These are phyloP conservation scores for Quercus ilex DNA, from an alignment of 306 rosid genomes.

Conservation along the genomic window DNA sequence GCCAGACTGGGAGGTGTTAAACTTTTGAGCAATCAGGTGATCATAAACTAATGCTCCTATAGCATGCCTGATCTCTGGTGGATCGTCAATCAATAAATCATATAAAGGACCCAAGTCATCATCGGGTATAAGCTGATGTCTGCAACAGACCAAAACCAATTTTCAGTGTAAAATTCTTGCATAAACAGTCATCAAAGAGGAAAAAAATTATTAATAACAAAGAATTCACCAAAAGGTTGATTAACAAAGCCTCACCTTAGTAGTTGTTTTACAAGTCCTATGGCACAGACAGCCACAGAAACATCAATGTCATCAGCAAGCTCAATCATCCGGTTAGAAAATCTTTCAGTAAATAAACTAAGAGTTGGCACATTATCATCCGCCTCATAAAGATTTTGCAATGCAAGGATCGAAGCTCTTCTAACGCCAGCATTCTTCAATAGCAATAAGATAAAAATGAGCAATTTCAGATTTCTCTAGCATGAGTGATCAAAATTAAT, in stretches of 20 bases:
- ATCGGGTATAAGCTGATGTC: slow-evolving; percentile 94
- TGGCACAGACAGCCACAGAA: slow-evolving; percentile 90
- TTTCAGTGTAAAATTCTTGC: slow-evolving; percentile 19
- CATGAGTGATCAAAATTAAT: slow-evolving; percentile 11
- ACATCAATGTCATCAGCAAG: slow-evolving; percentile 94
- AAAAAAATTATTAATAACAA: neutral
- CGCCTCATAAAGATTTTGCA: slow-evolving; percentile 87
- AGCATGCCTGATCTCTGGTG: slow-evolving; percentile 95
- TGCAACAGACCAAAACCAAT: slow-evolving; percentile 38
- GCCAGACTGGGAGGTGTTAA: slow-evolving; percentile 67
- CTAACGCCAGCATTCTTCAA: slow-evolving; percentile 86
- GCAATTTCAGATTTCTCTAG: slow-evolving; percentile 11
- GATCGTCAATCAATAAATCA: slow-evolving; percentile 88
- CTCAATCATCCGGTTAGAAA: slow-evolving; percentile 92
- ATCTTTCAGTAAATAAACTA: slow-evolving; percentile 88
- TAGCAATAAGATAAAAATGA: slow-evolving; percentile 18
- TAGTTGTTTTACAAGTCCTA: slow-evolving; percentile 93
- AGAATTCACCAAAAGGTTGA: slow-evolving; percentile 4
- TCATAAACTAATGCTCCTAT: slow-evolving; percentile 94
- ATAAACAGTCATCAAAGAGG: slow-evolving; percentile 13
- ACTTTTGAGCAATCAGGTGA: slow-evolving; percentile 91
- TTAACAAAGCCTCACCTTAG: slow-evolving; percentile 50
- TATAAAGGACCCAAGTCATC: slow-evolving; percentile 94
- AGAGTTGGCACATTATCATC: slow-evolving; percentile 92
- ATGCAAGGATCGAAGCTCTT: slow-evolving; percentile 76